Base-by-base conservation (phyloP, 768 basidiomycete genomes). In the Russula compacta region DNA sequence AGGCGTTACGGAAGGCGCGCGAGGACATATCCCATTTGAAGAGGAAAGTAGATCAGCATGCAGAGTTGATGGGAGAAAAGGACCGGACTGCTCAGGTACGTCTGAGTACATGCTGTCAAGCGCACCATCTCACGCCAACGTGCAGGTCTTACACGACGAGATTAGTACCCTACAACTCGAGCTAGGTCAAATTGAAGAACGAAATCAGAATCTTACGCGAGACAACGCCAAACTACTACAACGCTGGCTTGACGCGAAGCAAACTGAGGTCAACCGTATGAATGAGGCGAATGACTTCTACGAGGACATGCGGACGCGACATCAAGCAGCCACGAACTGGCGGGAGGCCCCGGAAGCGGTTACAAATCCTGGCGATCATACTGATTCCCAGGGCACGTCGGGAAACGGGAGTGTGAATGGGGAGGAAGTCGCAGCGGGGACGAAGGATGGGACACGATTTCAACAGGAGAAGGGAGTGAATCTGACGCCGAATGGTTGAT, bases 181-280 rank as follows among this genome's bases (percentile, higher is more conserved):
- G 73, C 82, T 98, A 12, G 83, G 86, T 47, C 91, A 95, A 69
- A 85, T 95, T 29, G 87, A 91, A 58, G 85, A 92, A 63, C 85
- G 91, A 39, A 97, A 95, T 71, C 79, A 84, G 68, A 86, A 78
- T n/a, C 81, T 99, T 38, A 83, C 84, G 53, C 88, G 87, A 68
- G 95, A 99, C 72, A 99, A 99, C 68, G 94, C 94, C 29, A 88
- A 92, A 68, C 83, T 99, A 32, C 79, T 98, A 1, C 93, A 97
- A 71, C 87, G 95, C 17, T 99, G 97, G 95, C 79, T 98, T 9
- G 97, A 98, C 68, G 86, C 88, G 65, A 97, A 97, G 75, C 92
- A 97, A 71, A 76, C 79, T 12, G 94, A 95, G 69, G 95, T 89
- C 9, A 92, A 94, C 73, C 86, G 85, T 74, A 90, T 99, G 89